phyloP scores from a whole-genome alignment of 2,329 filamentous ascomycete species.

The Neonectria magnoliae region DNA sequence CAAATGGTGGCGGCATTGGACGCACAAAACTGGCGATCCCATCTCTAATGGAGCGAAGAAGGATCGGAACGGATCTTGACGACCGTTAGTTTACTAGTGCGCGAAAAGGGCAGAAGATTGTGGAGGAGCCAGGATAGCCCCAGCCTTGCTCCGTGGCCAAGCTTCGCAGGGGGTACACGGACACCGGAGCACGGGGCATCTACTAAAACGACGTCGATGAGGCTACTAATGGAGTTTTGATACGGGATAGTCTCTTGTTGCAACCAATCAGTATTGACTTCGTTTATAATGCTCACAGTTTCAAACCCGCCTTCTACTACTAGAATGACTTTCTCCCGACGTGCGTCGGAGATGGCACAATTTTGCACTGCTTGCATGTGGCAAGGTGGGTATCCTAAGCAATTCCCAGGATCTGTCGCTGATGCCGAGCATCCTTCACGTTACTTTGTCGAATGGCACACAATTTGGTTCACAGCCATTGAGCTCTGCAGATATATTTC shows the following conservation, averaged over 20 bases:
- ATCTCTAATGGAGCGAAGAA: slow-evolving; percentile 26
- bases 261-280: slow-evolving; percentile 10
- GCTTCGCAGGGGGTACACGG: slow-evolving; percentile 36
- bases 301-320: neutral
- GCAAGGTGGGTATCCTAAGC: neutral
- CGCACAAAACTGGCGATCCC: slow-evolving; percentile 25
- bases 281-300: neutral
- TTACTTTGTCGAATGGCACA: neutral
- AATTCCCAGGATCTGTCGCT: slow-evolving; percentile 3
- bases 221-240: slow-evolving; percentile 9
- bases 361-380: neutral
- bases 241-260: slow-evolving; percentile 19
- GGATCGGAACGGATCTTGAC: slow-evolving; percentile 34
- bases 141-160: slow-evolving; percentile 37
- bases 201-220: slow-evolving; percentile 41
- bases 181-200: slow-evolving; percentile 41
- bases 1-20: neutral
- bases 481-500: neutral
- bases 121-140: slow-evolving; percentile 45
- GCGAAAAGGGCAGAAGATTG: slow-evolving; percentile 35
- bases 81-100: slow-evolving; percentile 36
- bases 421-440: neutral
- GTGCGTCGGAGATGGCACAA: neutral
- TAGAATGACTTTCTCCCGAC: neutral
- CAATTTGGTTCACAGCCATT: neutral